A percentile compares a stretch with the other conserved stretches of the same genome.
Conservation (phyloP, 2,329 filamentous ascomycete genomes). For the Bimuria novae-zelandiae region DNA sequence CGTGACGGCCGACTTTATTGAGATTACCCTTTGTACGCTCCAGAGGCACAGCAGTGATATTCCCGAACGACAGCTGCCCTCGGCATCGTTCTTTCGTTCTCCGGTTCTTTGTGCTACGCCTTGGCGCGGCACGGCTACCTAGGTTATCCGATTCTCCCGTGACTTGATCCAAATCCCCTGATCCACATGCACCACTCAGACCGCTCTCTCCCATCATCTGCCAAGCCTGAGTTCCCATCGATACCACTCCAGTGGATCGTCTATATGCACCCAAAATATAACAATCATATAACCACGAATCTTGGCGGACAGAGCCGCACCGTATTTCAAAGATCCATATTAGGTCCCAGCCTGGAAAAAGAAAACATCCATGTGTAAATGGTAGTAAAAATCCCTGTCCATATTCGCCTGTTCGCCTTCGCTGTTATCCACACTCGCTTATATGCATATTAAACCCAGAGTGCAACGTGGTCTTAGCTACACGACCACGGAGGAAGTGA, state of each 20-base stretch:
- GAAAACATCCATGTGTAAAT: not conserved
- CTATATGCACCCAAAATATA: not conserved
- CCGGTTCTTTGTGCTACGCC: not conserved
- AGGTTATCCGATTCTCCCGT: not conserved
- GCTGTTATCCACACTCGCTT: not conserved
- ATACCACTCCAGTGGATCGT: not conserved
- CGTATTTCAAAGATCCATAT: not conserved
- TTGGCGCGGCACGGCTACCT: not conserved
- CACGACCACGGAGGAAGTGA: not conserved
- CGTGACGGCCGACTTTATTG: no score
- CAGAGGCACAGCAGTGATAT: not conserved
- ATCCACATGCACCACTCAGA: not conserved
- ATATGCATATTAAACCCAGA: not conserved
- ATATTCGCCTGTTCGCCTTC: slow-evolving; percentile 1
- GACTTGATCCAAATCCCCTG: not conserved
- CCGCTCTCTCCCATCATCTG: not conserved
- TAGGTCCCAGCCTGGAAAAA: not conserved
- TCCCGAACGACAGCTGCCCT: no score
- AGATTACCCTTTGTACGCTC: no score
- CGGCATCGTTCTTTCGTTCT: not conserved
- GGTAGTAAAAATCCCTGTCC: not conserved
- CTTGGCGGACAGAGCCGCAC: slow-evolving; percentile 3
- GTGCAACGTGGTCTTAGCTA: not conserved
- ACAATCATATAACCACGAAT: not conserved
- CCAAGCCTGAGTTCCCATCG: not conserved